A percentile compares a stretch with the other conserved stretches of the same genome.
These are phyloP conservation scores for Trichoderma asperellum DNA, from an alignment of 2,329 filamentous ascomycete genomes.

Conservation along the genomic window DNA sequence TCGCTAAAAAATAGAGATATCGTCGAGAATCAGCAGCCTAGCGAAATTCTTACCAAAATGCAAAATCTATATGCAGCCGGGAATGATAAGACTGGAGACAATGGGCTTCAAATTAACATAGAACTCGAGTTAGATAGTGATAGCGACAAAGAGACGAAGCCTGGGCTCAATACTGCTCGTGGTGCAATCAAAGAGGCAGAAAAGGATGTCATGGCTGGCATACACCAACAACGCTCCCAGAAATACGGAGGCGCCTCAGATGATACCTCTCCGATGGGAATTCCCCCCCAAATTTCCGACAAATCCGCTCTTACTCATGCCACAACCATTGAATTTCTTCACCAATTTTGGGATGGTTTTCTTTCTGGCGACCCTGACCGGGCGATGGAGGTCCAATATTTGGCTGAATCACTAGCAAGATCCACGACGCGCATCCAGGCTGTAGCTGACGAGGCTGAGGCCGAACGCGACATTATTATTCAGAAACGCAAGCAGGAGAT, in stretches of 20 bases:
- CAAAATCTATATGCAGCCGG: constrained; percentile 61
- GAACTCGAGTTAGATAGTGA: constrained; percentile 73
- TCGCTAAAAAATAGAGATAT: constrained; percentile 51
- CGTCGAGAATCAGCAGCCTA: constrained; percentile 72
- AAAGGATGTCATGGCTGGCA: constrained; percentile 66
- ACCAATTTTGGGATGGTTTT: constrained; percentile 95
- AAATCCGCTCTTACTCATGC: constrained; percentile 75
- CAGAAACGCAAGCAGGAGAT: constrained; percentile 70
- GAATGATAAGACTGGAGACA: constrained; percentile 52
- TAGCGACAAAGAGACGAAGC: constrained; percentile 64
- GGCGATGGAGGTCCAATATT: constrained; percentile 76
- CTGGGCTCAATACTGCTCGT: constrained; percentile 69
- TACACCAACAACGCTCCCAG: constrained; percentile 64
- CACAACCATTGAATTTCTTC: constrained; percentile 92
- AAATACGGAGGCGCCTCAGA: constrained; percentile 56
- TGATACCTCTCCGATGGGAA: constrained; percentile 57
- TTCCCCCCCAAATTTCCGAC: constrained; percentile 59
- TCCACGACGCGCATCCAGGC: constrained; percentile 79
- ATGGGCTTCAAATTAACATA: constrained; percentile 66
- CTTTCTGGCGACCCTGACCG: constrained; percentile 84
- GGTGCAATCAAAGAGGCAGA: constrained; percentile 67
- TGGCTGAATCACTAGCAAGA: constrained; percentile 79
- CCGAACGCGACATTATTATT: constrained; percentile 69
- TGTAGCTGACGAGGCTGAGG: constrained; percentile 79
- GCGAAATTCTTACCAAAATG: constrained; percentile 67